Base-by-base conservation (phyloP, 2,329 filamentous ascomycete species). In the Tetracladium maxilliforme region DNA sequence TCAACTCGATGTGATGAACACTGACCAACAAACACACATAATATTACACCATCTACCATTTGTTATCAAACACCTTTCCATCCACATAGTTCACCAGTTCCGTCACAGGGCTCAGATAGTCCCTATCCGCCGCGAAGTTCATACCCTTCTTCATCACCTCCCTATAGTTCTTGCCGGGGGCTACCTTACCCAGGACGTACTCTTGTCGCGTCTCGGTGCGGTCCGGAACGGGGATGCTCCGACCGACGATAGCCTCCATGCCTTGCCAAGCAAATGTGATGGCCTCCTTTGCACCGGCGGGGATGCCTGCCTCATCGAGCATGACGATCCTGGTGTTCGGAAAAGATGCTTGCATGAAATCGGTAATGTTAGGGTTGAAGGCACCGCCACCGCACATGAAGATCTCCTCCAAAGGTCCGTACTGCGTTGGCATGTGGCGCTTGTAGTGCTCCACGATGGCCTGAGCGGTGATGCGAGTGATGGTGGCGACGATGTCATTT, bases 341-440 rank as follows among this genome's bases (percentile, higher is more conserved):
- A 34, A 56, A 64, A 31, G 51, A 44, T 27, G 41, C 37, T 39
- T 64, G 58, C 32, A 73, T 58, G 38, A 57, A 65, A 6, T 53
- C 41, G 6, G 38, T 51, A 34, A 72, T 71, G 33, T 69, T 70
- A 2, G 61, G 58, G 36, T 72, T 70, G 31, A 58, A 54, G 1
- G 65, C 64, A 11, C 64, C 64, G 5, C 62, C 64, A 8, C 68
- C 67, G 39, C 65, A 70, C 56, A 73, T 64, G 48, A 64, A 72
- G 19, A 73, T 54, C 44, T 73, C 66, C 5, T 50, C 55, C 27
- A 69, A 52, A 10, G 41, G 40, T 7, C 42, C 42, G 24, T 52
- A 44, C 13, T 54, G 40, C 34, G 48, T 48, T 5, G 60, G 56
- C 23, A 58, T 54, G 30, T 66, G 67, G 16, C 59, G 55, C 7